Evolutionary conservation across 345 rosid genomes (phyloP).

Genomic region (Sonneratia alba): DNA sequence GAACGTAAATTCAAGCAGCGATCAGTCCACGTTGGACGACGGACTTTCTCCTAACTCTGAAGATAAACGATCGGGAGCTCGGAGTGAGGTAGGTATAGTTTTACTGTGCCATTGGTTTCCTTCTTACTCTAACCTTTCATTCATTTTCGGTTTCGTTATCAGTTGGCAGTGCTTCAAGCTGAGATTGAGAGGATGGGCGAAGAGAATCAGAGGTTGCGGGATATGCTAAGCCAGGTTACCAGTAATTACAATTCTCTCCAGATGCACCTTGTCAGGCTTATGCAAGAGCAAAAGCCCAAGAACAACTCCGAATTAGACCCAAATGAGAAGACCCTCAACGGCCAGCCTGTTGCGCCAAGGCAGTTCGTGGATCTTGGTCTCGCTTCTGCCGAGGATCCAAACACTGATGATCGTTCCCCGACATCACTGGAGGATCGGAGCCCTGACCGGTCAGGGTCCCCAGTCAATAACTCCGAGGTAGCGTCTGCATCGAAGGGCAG

Average conservation of each 20-base stretch:
- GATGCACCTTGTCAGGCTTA: conserved; percentile 28
- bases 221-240: conserved; percentile 30
- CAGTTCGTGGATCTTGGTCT: conserved; percentile 50
- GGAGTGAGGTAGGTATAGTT: conserved; percentile 29
- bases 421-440: conserved; percentile 42
- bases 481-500: conserved; percentile 14
- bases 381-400: conserved; percentile 11
- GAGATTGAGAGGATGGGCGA: conserved; percentile 33
- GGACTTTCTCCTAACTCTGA: conserved; percentile 40
- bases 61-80: conserved; percentile 24
- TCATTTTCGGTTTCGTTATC: neutral
- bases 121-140: neutral
- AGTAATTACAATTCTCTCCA: conserved; percentile 34
- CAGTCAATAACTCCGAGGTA: conserved; percentile 16
- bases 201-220: conserved; percentile 44
- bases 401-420: conserved; percentile 26
- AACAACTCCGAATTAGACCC: conserved; percentile 5
- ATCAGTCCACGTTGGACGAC: conserved; percentile 53
- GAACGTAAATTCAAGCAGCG: conserved; percentile 48
- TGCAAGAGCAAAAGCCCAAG: conserved; percentile 19
- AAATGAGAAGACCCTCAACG: conserved; percentile 12
- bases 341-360: conserved; percentile 22
- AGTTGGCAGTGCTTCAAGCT: conserved; percentile 40
- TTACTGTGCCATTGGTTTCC: neutral
- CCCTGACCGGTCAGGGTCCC: conserved; percentile 29